Base-by-base conservation (phyloP, 83 land plant genomes). In the Diphasiastrum complanatum region DNA sequence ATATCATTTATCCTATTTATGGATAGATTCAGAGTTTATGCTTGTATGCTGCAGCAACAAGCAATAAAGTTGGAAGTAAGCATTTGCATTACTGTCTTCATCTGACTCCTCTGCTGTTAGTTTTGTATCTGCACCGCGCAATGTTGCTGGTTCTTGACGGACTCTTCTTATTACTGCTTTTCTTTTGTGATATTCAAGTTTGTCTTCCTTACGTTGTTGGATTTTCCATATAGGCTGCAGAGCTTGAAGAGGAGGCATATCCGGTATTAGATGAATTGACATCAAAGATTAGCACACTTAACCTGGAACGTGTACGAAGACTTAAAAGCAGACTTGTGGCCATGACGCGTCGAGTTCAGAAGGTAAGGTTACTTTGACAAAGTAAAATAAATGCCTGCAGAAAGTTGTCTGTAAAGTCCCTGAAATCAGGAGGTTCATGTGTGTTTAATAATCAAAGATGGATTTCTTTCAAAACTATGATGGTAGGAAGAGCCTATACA, bases 311-410 rank as follows among this genome's bases (percentile, higher is more conserved):
- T 46, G 90, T 77, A 0, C 79, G 95, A n/a, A 74, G 95, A 24
- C 75, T 91, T 53, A 91, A 91, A 66, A 87, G 87, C 73, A 82
- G 87, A 54, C 90, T 91, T 57, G 91, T 87, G 45, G 85, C 89
- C 23, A 58, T 91, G 64, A 91, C 97, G 63, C 71, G 95, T 4
- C 74, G 90, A 61, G 97, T 91, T 47, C 90, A 87, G 55, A 91
- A 91, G 87, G 97, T 86, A 60, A 56, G 19, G 26, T 20, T 51
- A 20, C 6, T 34, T 20, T 16, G n/a, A n/a, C n/a, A n/a, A n/a
- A n/a, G n/a, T n/a, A n/a, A n/a, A n/a, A n/a, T n/a, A n/a, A n/a
- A n/a, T n/a, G n/a, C n/a, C n/a, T n/a, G n/a, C n/a, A n/a, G n/a
- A n/a, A n/a, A n/a, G n/a, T n/a, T n/a, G n/a, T 40, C 43, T 16